Base-by-base conservation (phyloP, 2,329 filamentous ascomycete species). In the Fusarium xyrophilum region DNA sequence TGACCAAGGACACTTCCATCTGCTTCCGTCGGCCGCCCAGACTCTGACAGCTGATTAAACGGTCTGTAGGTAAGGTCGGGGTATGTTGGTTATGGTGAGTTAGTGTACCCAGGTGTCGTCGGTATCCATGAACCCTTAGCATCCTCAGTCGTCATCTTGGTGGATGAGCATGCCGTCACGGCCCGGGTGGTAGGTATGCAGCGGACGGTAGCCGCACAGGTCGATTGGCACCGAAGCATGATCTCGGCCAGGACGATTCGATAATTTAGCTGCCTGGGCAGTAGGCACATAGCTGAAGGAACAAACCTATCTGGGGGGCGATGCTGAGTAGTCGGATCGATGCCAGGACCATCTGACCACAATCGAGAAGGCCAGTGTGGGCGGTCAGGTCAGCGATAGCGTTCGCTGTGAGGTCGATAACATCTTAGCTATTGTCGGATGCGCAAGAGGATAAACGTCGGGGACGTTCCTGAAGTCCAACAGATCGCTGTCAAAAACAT, bases 181-280 rank as follows among this genome's bases (percentile, higher is more conserved):
- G 10, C 39, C 12, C 9, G 6, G 5, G 3, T 7, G 10, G 38
- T 1, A 12, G 39, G 15, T 17, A 1, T 23, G 14, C 21, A 1
- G 39, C 15, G 21, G 10, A 42, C 12, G 4, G 21, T 4, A 3
- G 17, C 7, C 14, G 7, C 6, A 7, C 1, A 3, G 21, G 10
- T 8, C 21, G 15, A 6, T 12, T 12, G 15, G 39, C 7, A 12
- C 14, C 0, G 39, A 25, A 25, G 21, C 39, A 42, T 11, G 1
- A 12, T 7, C 21, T 12, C 10, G 2, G 1, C 10, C 4, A 23
- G 39, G 14, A 15, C 1, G 21, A 21, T 6, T 23, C 0, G 6
- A 17, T 0, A 38, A 1, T 5, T 14, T 7, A 14, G 8, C 36
- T 21, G 10, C 21, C 9, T 7, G 0, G 6, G 14, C 23, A 6